Evolutionary conservation across 1,284 basidiomycete genomes (phyloP).

Genomic region (Ceratobasidium theobromae): DNA sequence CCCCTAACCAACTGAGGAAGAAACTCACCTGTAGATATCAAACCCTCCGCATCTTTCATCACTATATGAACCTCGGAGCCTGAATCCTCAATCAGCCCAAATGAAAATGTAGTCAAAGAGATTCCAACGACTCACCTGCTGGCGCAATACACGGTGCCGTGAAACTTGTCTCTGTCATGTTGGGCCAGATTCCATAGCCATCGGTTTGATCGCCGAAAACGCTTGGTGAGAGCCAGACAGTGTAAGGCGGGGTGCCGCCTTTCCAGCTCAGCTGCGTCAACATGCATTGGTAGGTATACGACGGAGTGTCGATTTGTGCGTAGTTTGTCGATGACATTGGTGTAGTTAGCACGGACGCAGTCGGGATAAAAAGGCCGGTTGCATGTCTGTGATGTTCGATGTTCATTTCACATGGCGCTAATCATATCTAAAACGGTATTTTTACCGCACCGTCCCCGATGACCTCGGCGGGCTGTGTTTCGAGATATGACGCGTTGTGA

Average conservation of each 20-base stretch:
- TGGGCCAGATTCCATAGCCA: conserved; percentile 16
- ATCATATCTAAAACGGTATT: too few relatives aligned
- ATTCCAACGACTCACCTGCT: background rate
- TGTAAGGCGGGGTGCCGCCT: conserved; percentile 6
- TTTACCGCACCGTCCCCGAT: too few relatives aligned
- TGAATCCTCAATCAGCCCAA: background rate
- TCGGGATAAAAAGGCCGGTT: too few relatives aligned
- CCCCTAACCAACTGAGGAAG: background rate
- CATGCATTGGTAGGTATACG: conserved; percentile 27
- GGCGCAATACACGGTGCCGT: conserved; percentile 3
- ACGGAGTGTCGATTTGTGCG: conserved; percentile 9
- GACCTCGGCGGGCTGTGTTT: too few relatives aligned
- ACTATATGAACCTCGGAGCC: background rate
- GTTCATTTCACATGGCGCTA: too few relatives aligned
- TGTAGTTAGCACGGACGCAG: too few relatives aligned
- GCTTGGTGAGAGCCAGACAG: background rate
- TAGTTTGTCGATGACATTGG: too few relatives aligned
- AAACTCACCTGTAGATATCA: conserved; percentile 3
- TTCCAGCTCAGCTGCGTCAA: background rate
- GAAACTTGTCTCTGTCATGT: conserved; percentile 2
- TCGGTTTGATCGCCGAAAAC: background rate
- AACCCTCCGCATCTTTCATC: conserved; percentile 11
- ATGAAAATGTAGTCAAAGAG: background rate
- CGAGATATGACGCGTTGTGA: too few relatives aligned
- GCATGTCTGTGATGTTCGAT: too few relatives aligned